Conservation (phyloP, 306 rosid species). For the apple (Malus domestica) region ASM211411v1 NC_041792.1:29414407-29414906, state of each 20-base stretch:
- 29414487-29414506: background rate
- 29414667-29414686: background rate
- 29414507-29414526: background rate
- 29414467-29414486: background rate
- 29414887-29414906: no score
- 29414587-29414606: slow-evolving; percentile 29
- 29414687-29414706: no score
- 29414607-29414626: slow-evolving; percentile 22
- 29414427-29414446: background rate
- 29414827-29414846: no score
- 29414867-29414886: background rate
- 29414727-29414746: no score
- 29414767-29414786: fast-evolving
- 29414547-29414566: slow-evolving; percentile 12
- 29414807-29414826: no score
- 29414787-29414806: no score
- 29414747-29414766: no score
- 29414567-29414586: slow-evolving; percentile 52
- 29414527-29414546: slow-evolving; percentile 14
- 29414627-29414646: background rate
- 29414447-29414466: background rate
- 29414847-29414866: no score
- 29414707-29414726: no score
- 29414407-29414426: background rate
- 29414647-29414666: background rate